A percentile compares a stretch with the other conserved stretches of the same genome.
phyloP scores from a whole-genome alignment of 495 filamentous ascomycete species.

The Clohesyomyces aquaticus region DNA sequence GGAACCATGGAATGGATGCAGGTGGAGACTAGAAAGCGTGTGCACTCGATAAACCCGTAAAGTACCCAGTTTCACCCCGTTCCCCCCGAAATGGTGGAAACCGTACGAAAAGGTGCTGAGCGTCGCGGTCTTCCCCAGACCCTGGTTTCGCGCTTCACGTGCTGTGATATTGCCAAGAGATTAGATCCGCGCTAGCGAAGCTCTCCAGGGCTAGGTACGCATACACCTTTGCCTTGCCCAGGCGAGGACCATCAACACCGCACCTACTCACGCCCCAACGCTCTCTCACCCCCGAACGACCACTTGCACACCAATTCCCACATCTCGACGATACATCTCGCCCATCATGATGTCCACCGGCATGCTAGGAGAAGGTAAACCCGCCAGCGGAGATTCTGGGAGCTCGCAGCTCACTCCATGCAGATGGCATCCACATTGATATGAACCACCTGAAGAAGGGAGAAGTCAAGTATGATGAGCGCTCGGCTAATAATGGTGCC shows the following conservation, averaged over 20 bases:
- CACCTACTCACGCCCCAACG: background rate
- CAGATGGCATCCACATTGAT: constrained; percentile 98
- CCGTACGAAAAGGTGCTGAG: background rate
- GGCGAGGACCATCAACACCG: background rate
- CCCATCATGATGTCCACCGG: constrained; percentile 42
- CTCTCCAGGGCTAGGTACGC: too few species aligned
- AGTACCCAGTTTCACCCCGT: too few species aligned
- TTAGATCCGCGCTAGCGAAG: background rate
- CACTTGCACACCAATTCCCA: background rate
- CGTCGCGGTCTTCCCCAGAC: background rate
- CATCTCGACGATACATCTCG: background rate
- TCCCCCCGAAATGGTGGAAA: too few species aligned
- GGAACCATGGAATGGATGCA: too few species aligned
- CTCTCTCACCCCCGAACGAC: background rate
- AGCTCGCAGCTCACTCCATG: constrained; percentile 21
- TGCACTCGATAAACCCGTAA: too few species aligned
- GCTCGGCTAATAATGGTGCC: background rate
- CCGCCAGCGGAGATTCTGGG: background rate
- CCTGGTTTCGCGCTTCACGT: background rate
- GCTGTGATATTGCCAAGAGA: background rate
- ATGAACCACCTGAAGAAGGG: constrained; percentile 94
- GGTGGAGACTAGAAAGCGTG: too few species aligned
- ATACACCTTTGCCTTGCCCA: too few species aligned
- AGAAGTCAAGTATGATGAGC: constrained; percentile 71
- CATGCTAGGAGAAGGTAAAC: constrained; percentile 50